A percentile compares a stretch with the other conserved stretches of the same genome.
Evolutionary conservation across 176 grass and related monocot species (phyloP).

Genomic region (Pontederia crassipes): DNA sequence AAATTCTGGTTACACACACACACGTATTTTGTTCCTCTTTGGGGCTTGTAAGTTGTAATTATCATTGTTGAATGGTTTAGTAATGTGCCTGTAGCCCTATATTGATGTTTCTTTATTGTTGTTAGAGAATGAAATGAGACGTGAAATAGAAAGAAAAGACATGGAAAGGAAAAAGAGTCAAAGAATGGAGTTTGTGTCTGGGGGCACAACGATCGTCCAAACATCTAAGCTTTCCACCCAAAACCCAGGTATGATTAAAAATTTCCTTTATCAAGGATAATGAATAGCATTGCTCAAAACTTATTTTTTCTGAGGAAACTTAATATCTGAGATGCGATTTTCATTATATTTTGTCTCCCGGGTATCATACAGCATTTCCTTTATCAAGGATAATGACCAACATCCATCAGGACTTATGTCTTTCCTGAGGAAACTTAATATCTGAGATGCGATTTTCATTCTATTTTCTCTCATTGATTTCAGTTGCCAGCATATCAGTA

Average conservation of each 20-base stretch:
- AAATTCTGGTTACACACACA: too few relatives aligned
- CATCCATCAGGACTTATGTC: neutral
- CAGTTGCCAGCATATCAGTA: conserved; percentile 23
- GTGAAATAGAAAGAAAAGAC: conserved; percentile 62
- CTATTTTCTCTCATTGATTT: neutral
- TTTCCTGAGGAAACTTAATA: neutral
- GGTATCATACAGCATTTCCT: conserved; percentile 26
- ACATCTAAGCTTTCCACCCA: conserved; percentile 36
- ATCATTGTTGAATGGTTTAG: too few relatives aligned
- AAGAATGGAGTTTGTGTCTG: conserved; percentile 69
- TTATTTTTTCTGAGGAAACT: neutral
- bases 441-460: neutral
- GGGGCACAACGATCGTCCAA: conserved; percentile 27
- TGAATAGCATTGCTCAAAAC: neutral
- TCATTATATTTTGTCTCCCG: conserved; percentile 7
- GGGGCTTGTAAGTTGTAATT: too few relatives aligned
- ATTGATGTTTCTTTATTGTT: conserved; percentile 11
- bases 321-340: neutral
- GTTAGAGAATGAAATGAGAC: neutral
- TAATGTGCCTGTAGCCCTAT: neutral
- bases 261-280: neutral
- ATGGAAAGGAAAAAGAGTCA: conserved; percentile 68
- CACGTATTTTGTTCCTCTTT: too few relatives aligned
- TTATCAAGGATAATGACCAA: neutral
- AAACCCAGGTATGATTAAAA: conserved; percentile 35